Conservation (phyloP, 2,329 filamentous ascomycete genomes). For the Botrytis aclada region DNA sequence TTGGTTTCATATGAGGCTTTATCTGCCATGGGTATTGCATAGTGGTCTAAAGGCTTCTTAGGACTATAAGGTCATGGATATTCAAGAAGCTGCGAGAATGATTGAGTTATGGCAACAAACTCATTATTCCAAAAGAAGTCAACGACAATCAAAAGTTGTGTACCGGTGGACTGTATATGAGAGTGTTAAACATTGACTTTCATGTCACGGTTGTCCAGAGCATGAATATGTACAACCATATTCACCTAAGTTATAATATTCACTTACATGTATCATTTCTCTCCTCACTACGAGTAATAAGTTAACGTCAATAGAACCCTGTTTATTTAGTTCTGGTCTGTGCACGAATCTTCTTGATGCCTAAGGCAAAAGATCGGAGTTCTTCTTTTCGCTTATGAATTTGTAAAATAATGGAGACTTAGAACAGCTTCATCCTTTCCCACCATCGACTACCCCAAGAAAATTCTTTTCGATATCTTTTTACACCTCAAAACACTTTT, state of each 20-base stretch:
- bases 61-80: neutral
- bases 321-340: neutral
- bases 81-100: neutral
- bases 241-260: neutral
- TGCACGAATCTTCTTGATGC: neutral
- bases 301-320: neutral
- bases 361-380: neutral
- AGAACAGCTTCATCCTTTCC: slow-evolving; percentile 8
- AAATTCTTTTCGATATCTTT: slow-evolving; percentile 13
- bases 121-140: neutral
- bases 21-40: slow-evolving; percentile 21
- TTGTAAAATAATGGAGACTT: slow-evolving; percentile 13
- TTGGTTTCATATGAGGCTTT: slow-evolving; percentile 22
- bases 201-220: neutral
- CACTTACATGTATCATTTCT: neutral
- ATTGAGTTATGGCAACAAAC: neutral
- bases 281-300: too few relatives aligned
- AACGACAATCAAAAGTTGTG: neutral
- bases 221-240: neutral
- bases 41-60: neutral
- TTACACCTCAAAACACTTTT: slow-evolving; percentile 1
- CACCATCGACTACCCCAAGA: slow-evolving; percentile 8
- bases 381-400: slow-evolving; percentile 13
- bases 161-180: neutral
- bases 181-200: neutral